A percentile compares a stretch with the other conserved stretches of the same genome.
phyloP scores from a whole-genome alignment of 768 basidiomycete genomes.

The Rhizopogon salebrosus region DNA sequence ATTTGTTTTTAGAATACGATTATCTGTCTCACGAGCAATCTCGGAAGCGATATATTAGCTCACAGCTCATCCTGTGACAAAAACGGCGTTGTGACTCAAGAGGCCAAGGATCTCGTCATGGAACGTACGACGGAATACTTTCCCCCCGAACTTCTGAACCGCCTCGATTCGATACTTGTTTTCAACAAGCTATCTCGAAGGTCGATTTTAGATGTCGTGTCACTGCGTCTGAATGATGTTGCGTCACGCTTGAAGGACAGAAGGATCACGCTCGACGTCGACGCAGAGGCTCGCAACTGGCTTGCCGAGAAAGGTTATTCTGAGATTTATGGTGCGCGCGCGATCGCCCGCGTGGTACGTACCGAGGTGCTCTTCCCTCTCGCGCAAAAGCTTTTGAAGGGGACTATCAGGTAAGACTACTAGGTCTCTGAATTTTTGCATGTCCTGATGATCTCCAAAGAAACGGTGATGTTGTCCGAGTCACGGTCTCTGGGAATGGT shows the following conservation, averaged over 20 bases:
- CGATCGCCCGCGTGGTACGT: slow-evolving; percentile 82
- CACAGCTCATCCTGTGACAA: slow-evolving; percentile 55
- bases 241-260: slow-evolving; percentile 56
- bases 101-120: slow-evolving; percentile 64
- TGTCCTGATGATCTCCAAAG: slow-evolving; percentile 19
- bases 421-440: not conserved
- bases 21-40: slow-evolving; percentile 85
- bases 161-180: slow-evolving; percentile 80
- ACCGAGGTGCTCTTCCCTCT: slow-evolving; percentile 79
- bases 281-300: slow-evolving; percentile 56
- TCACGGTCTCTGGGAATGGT: slow-evolving; percentile 40
- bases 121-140: slow-evolving; percentile 75
- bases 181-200: slow-evolving; percentile 83
- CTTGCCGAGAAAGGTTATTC: slow-evolving; percentile 78
- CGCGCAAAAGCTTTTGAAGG: slow-evolving; percentile 73
- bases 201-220: slow-evolving; percentile 76
- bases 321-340: slow-evolving; percentile 80
- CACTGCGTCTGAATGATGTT: slow-evolving; percentile 71
- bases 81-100: slow-evolving; percentile 58
- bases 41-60: slow-evolving; percentile 77
- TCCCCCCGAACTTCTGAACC: slow-evolving; percentile 87
- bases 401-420: slow-evolving; percentile 59
- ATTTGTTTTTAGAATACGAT: slow-evolving; percentile 65
- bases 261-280: slow-evolving; percentile 69
- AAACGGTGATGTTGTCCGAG: slow-evolving; percentile 60